A percentile compares a stretch with the other conserved stretches of the same genome.
These are phyloP conservation scores for Amanita rimosa DNA, from an alignment of 768 basidiomycete genomes.

Conservation along the genomic window DNA sequence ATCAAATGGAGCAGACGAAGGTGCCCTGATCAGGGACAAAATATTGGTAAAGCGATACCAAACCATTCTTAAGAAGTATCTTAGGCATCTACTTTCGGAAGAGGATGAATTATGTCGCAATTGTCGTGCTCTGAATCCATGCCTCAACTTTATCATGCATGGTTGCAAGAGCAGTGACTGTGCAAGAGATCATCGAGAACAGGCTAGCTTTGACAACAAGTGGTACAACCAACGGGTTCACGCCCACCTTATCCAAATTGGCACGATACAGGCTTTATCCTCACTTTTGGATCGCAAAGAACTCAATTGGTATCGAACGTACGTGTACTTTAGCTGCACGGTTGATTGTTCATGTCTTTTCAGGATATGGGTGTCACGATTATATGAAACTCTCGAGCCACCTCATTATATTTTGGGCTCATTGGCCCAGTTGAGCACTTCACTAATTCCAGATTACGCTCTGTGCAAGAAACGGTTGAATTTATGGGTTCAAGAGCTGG, in stretches of 20 bases:
- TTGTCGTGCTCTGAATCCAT: conserved; percentile 18
- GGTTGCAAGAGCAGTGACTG: conserved; percentile 25
- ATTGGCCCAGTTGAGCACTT: conserved; percentile 19
- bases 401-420: conserved; percentile 35
- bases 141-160: conserved; percentile 17
- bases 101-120: conserved; percentile 27
- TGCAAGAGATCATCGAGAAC: conserved; percentile 22
- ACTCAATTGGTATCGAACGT: not conserved
- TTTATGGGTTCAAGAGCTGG: conserved; percentile 32
- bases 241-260: conserved; percentile 37
- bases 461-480: conserved; percentile 25
- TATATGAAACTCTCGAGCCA: conserved; percentile 43
- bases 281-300: conserved; percentile 10
- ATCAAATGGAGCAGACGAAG: not conserved
- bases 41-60: conserved; percentile 9
- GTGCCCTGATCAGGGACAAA: not conserved
- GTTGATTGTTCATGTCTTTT: conserved; percentile 2
- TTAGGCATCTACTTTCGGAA: conserved; percentile 17
- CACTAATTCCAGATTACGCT: conserved; percentile 26
- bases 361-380: conserved; percentile 33
- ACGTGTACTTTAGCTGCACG: not conserved
- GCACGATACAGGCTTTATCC: conserved; percentile 27
- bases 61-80: conserved; percentile 13
- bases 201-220: conserved; percentile 9
- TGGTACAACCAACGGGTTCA: conserved; percentile 31